Percentiles rank a stretch among this genome's conserved stretches.
Conservation (phyloP, 2,329 filamentous ascomycete genomes). For the Colletotrichum lini region DNA sequence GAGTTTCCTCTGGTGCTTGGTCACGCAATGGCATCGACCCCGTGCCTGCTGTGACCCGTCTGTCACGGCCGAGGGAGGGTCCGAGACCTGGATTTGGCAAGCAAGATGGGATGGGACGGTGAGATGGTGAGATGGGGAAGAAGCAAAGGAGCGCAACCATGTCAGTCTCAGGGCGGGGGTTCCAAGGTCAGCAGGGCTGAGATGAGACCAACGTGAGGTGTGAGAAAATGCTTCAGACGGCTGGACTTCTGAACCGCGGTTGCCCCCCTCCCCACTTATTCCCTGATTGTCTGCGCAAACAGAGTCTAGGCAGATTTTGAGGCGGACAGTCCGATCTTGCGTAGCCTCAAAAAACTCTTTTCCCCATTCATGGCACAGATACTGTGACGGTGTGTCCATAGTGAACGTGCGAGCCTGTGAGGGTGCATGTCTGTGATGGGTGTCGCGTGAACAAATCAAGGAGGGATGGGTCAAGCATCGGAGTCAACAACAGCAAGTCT, state of each 20-base stretch:
- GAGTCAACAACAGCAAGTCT: too few species aligned
- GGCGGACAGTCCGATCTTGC: slow-evolving; percentile 7
- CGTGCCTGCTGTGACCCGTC: slow-evolving; percentile 10
- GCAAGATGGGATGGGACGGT: slow-evolving; percentile 24
- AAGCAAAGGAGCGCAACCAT: slow-evolving; percentile 1
- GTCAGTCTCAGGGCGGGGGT: slow-evolving; percentile 2
- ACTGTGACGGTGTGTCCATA: not conserved
- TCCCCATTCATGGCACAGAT: not conserved
- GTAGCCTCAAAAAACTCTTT: not conserved
- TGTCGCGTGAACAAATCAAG: not conserved
- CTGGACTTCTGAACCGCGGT: slow-evolving; percentile 1
- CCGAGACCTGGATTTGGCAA: not conserved
- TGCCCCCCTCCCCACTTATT: not conserved
- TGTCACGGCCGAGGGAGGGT: slow-evolving; percentile 8
- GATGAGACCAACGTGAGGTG: slow-evolving; percentile 35
- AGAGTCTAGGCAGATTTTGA: not conserved
- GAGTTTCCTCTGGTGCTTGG: slow-evolving; percentile 2
- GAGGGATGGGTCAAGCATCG: not conserved
- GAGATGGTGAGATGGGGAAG: not conserved
- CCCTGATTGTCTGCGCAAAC: not conserved
- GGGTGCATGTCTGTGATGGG: not conserved
- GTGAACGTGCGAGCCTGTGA: not conserved
- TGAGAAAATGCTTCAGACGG: slow-evolving; percentile 7
- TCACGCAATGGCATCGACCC: slow-evolving; percentile 13
- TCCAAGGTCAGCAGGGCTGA: slow-evolving; percentile 34